A percentile compares a stretch with the other conserved stretches of the same genome.
Evolutionary conservation across 306 rosid species (phyloP).

Genomic region (Lathyrus sativus): DNA sequence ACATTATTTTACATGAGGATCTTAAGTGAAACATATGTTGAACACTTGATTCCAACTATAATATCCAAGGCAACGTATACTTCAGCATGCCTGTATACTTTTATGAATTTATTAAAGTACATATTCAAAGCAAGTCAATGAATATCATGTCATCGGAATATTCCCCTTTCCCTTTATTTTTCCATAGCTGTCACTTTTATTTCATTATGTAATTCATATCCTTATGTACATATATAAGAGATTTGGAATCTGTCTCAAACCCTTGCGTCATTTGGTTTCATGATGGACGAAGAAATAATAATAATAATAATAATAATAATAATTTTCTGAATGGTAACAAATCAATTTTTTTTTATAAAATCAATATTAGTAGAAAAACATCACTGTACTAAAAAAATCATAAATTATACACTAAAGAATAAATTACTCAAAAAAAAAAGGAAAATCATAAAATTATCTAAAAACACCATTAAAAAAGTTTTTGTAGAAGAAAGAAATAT

Average conservation of each 20-base stretch:
- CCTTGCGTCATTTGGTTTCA: not conserved
- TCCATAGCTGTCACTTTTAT: not conserved
- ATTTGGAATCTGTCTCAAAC: not conserved
- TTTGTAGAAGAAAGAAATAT: not conserved
- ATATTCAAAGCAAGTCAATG: constrained; percentile 1
- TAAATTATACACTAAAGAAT: too few relatives aligned
- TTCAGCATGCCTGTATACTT: not conserved
- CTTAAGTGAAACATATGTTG: too few relatives aligned
- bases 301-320: not conserved
- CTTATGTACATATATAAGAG: not conserved
- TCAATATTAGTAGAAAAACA: too few relatives aligned
- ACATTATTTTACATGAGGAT: too few relatives aligned
- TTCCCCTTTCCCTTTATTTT: not conserved
- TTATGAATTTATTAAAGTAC: constrained; percentile 13
- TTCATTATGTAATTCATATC: not conserved
- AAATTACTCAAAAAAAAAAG: too few relatives aligned
- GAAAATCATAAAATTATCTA: not conserved
- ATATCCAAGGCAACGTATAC: not conserved
- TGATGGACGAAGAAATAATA: not conserved
- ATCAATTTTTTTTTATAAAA: too few relatives aligned
- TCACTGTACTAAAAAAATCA: too few relatives aligned
- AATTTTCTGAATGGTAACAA: not conserved
- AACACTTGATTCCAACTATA: too few relatives aligned
- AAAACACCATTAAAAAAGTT: not conserved
- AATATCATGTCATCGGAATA: constrained; percentile 9